Percentiles rank a stretch among this genome's conserved stretches.
These are phyloP conservation scores for Symbiodinium natans DNA, from an alignment of 73 alveolate genomes.

Conservation along the genomic window DNA sequence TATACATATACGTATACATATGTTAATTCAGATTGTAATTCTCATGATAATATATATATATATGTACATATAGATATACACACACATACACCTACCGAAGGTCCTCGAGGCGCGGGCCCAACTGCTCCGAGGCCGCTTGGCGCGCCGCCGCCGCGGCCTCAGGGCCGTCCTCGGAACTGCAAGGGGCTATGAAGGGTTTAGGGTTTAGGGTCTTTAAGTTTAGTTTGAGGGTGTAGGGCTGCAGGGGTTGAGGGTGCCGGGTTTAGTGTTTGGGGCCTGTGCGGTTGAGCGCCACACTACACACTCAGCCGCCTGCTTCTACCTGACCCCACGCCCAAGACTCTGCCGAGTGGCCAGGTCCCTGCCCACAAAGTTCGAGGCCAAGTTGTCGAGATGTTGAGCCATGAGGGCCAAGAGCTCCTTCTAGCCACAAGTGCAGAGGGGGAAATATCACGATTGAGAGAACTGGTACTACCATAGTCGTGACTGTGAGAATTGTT, in stretches of 20 bases:
- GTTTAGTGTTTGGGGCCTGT: neutral
- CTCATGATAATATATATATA: too few species aligned
- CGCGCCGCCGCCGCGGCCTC: conserved; percentile 62
- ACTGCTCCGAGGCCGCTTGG: neutral
- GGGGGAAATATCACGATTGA: too few species aligned
- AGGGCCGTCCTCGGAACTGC: conserved; percentile 6
- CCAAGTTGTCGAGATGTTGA: conserved; percentile 50
- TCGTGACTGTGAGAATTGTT: too few species aligned
- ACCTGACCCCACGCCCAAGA: neutral
- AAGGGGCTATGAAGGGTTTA: neutral
- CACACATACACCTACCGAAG: too few species aligned
- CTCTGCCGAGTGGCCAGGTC: conserved; percentile 22
- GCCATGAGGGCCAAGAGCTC: conserved; percentile 66
- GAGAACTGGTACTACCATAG: too few species aligned
- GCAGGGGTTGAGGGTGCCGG: neutral
- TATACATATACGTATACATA: too few species aligned
- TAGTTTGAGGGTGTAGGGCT: neutral
- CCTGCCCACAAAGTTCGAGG: conserved; percentile 27
- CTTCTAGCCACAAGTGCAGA: too few species aligned
- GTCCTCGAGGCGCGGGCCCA: conserved; percentile 34
- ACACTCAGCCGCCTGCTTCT: too few species aligned
- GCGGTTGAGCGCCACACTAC: too few species aligned
- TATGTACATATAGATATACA: too few species aligned
- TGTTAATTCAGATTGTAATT: too few species aligned
- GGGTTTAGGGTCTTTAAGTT: neutral